Conservation (phyloP, 1,284 basidiomycete genomes). For the Trametes hirsuta region DNA sequence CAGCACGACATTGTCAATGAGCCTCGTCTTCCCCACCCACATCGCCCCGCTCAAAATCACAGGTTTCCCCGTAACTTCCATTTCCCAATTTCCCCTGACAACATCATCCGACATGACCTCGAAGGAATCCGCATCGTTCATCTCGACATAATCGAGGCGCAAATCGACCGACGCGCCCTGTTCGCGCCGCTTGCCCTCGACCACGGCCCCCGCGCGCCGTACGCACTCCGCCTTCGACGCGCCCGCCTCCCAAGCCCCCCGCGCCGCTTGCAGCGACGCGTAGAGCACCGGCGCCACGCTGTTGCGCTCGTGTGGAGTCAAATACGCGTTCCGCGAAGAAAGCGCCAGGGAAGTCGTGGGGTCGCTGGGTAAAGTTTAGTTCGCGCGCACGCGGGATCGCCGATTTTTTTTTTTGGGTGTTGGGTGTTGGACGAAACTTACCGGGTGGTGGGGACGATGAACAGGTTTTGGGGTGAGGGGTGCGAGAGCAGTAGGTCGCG, state of each 20-base stretch:
- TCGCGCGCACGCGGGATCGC: neutral
- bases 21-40: slow-evolving; percentile 84
- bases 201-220: slow-evolving; percentile 44
- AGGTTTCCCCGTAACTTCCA: slow-evolving; percentile 37
- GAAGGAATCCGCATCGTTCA: slow-evolving; percentile 85
- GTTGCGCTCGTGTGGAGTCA: slow-evolving; percentile 64
- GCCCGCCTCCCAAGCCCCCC: slow-evolving; percentile 55
- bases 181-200: slow-evolving; percentile 35
- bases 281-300: slow-evolving; percentile 75
- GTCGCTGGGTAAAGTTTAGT: slow-evolving; percentile 35
- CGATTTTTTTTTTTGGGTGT: neutral
- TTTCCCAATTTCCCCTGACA: slow-evolving; percentile 33
- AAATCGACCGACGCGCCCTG: slow-evolving; percentile 53
- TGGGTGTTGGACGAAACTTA: slow-evolving; percentile 19
- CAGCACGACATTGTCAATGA: slow-evolving; percentile 93
- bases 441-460: slow-evolving; percentile 86
- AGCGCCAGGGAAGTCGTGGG: slow-evolving; percentile 74
- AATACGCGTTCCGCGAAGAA: slow-evolving; percentile 90
- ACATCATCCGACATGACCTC: slow-evolving; percentile 50
- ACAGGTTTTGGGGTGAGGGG: slow-evolving; percentile 70
- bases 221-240: slow-evolving; percentile 60
- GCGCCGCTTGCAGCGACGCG: slow-evolving; percentile 65
- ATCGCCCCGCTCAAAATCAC: slow-evolving; percentile 89
- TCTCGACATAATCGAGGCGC: slow-evolving; percentile 83
- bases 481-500: slow-evolving; percentile 82